Evolutionary conservation across 2,329 filamentous ascomycete species (phyloP).

Genomic region (Calonectria hawksworthii): DNA sequence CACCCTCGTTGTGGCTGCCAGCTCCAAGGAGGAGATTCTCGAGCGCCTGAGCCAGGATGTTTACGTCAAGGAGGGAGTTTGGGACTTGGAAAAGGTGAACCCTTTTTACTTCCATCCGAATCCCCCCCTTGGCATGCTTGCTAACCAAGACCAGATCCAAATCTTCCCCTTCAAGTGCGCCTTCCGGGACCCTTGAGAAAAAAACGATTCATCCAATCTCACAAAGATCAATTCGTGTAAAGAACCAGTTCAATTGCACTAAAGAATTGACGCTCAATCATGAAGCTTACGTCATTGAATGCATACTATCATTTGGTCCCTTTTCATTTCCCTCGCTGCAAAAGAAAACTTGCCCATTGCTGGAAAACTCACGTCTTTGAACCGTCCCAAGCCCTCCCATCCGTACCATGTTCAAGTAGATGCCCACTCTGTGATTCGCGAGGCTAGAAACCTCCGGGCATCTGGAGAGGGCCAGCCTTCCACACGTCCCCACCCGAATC

Average conservation of each 20-base stretch:
- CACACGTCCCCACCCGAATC: slow-evolving; percentile 13
- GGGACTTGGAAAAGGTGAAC: slow-evolving; percentile 80
- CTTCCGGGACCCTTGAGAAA: slow-evolving; percentile 49
- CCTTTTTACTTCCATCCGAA: background rate
- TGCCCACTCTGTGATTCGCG: slow-evolving; percentile 4
- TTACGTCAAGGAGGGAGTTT: slow-evolving; percentile 80
- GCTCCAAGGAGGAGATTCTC: slow-evolving; percentile 77
- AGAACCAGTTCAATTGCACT: background rate
- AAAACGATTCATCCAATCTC: background rate
- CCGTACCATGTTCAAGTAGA: slow-evolving; percentile 18
- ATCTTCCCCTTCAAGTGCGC: slow-evolving; percentile 65
- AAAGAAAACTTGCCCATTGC: slow-evolving; percentile 39
- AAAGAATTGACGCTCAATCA: slow-evolving; percentile 10
- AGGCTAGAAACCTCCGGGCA: slow-evolving; percentile 30
- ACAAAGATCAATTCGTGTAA: background rate
- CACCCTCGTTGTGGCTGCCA: slow-evolving; percentile 76
- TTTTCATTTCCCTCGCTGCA: slow-evolving; percentile 20
- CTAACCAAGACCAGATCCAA: slow-evolving; percentile 53
- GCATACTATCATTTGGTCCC: slow-evolving; percentile 12
- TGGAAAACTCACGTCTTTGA: slow-evolving; percentile 40
- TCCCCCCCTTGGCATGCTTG: slow-evolving; percentile 9
- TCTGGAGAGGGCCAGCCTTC: slow-evolving; percentile 30
- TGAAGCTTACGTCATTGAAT: slow-evolving; percentile 3
- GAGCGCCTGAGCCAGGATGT: slow-evolving; percentile 78
- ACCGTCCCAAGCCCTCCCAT: slow-evolving; percentile 13